A percentile compares a stretch with the other conserved stretches of the same genome.
Evolutionary conservation across 495 filamentous ascomycete species (phyloP).

Genomic region (Xylaria telfairii): DNA sequence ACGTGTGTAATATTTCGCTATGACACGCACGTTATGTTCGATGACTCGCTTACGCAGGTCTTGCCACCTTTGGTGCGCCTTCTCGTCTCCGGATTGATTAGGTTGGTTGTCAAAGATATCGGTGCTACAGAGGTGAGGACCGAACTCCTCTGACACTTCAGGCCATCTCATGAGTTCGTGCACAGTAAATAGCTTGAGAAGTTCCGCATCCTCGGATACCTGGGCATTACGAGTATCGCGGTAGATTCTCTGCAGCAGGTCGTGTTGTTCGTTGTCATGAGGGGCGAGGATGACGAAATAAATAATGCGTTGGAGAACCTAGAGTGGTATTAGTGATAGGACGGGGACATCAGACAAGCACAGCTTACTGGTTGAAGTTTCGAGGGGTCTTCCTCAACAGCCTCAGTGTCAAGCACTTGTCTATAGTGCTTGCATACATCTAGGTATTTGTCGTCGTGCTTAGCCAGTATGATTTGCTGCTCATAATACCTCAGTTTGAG

Average conservation of each 20-base stretch:
- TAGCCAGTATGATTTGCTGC: conserved; percentile 91
- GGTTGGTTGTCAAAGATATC: conserved; percentile 80
- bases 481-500: conserved; percentile 95
- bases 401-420: conserved; percentile 93
- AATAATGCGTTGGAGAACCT: conserved; percentile 90
- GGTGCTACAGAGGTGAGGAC: conserved; percentile 84
- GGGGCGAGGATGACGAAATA: conserved; percentile 97
- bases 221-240: conserved; percentile 69
- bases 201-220: conserved; percentile 74
- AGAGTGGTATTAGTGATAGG: conserved; percentile 31
- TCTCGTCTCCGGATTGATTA: conserved; percentile 69
- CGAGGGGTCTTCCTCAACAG: conserved; percentile 84
- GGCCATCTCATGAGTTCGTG: conserved; percentile 99
- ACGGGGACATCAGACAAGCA: neutral
- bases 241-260: conserved; percentile 92
- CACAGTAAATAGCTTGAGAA: conserved; percentile 92
- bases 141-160: conserved; percentile 82
- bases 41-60: conserved; percentile 97
- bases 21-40: conserved; percentile 96
- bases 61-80: conserved; percentile 83
- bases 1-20: conserved; percentile 98
- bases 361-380: conserved; percentile 80
- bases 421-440: conserved; percentile 97
- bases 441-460: conserved; percentile 96
- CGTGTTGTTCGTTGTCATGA: conserved; percentile 98